Percentiles rank a stretch among this genome's conserved stretches.
Conservation (phyloP, 257 asterid species). For the Solanum etuberosum region DNA sequence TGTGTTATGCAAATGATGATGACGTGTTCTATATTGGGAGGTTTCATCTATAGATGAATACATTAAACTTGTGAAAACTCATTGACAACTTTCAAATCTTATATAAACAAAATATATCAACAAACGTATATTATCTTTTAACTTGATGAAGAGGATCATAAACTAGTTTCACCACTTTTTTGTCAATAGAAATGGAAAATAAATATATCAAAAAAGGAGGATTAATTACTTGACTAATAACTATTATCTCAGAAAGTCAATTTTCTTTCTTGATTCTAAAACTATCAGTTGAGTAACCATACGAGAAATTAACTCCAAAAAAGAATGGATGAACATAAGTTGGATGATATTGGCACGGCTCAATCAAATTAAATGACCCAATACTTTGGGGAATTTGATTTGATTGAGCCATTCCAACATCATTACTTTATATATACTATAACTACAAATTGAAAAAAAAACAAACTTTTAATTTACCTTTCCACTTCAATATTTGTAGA, state of each 20-base stretch:
- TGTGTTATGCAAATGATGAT: neutral
- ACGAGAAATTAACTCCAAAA: neutral
- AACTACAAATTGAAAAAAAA: neutral
- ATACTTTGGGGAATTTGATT: constrained; percentile 28
- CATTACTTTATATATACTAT: neutral
- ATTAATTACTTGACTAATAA: neutral
- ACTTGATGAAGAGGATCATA: neutral
- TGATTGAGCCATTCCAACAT: constrained; percentile 56
- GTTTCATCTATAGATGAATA: neutral
- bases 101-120: neutral
- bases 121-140: neutral
- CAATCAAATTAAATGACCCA: constrained; percentile 48
- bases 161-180: neutral
- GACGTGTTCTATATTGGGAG: neutral
- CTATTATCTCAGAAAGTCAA: neutral
- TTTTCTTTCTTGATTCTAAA: neutral
- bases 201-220: neutral
- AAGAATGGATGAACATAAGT: neutral
- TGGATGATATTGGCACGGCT: constrained; percentile 62
- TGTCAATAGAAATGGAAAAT: neutral
- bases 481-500: neutral
- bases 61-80: neutral
- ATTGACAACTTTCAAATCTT: neutral
- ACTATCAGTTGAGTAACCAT: neutral
- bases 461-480: neutral